Percentiles rank a stretch among this genome's conserved stretches.
These are phyloP conservation scores for Dictyostelium capitatum DNA, from an alignment of 78 protist genomes.

Conservation along the genomic window DNA sequence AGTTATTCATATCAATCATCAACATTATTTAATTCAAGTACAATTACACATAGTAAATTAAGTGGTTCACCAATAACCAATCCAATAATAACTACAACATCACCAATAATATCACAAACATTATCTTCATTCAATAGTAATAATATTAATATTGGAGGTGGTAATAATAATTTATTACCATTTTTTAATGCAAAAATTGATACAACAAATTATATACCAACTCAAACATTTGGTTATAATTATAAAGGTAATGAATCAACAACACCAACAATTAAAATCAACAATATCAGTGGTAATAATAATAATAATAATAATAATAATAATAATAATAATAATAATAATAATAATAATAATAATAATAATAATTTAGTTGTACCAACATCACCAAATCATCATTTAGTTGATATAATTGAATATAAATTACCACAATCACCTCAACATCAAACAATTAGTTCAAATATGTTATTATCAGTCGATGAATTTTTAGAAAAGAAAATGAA, in stretches of 20 bases:
- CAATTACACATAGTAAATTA: constrained; percentile 12
- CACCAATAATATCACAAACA: not conserved
- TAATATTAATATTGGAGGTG: not conserved
- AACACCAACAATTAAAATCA: not conserved
- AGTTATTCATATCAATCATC: constrained; percentile 1
- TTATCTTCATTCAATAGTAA: not conserved
- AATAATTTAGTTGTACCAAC: not conserved
- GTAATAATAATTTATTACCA: not conserved
- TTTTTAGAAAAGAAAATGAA: constrained; percentile 4
- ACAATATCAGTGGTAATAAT: not conserved
- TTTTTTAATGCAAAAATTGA: constrained; percentile 31
- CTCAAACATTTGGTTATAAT: constrained; percentile 27
- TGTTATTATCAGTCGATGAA: constrained; percentile 18
- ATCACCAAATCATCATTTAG: constrained; percentile 16
- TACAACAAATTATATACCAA: constrained; percentile 36
- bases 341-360: not conserved
- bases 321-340: not conserved
- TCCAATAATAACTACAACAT: not conserved
- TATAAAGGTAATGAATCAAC: not conserved
- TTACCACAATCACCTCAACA: not conserved
- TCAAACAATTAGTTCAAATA: not conserved
- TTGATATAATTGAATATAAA: constrained; percentile 13
- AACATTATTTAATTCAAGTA: not conserved
- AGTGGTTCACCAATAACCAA: not conserved
- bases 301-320: not conserved